Evolutionary conservation across 805 yeast species (phyloP).

Genomic region (Ascoidea tarda): DNA sequence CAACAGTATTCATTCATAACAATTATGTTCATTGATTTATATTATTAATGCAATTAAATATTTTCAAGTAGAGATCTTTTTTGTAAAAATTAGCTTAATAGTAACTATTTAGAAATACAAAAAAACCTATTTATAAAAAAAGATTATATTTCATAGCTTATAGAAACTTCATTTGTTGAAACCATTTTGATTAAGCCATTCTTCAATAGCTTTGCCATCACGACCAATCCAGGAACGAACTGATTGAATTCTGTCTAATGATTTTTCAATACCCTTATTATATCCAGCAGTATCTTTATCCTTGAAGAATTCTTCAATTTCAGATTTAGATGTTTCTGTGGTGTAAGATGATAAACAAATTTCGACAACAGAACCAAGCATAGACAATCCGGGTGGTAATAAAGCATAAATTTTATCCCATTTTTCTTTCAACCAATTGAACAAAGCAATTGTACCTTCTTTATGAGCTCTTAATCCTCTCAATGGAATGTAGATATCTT

Average conservation of each 20-base stretch:
- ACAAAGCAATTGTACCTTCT: slow-evolving; percentile 54
- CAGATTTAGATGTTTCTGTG: slow-evolving; percentile 33
- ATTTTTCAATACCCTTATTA: slow-evolving; percentile 49
- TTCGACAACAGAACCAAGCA: slow-evolving; percentile 65
- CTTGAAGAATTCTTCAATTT: slow-evolving; percentile 36
- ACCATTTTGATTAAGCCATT: slow-evolving; percentile 32
- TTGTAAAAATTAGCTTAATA: no score
- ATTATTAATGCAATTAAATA: no score
- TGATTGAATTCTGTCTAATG: slow-evolving; percentile 44
- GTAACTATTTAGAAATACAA: no score
- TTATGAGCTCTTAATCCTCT: slow-evolving; percentile 50
- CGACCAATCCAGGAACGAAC: slow-evolving; percentile 46
- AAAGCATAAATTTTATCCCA: slow-evolving; percentile 56
- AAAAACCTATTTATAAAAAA: no score
- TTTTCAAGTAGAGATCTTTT: no score
- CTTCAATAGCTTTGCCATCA: slow-evolving; percentile 31
- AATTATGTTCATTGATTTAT: no score
- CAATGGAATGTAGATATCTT: slow-evolving; percentile 71
- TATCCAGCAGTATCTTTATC: slow-evolving; percentile 45
- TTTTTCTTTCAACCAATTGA: slow-evolving; percentile 59
- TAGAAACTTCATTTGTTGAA: slow-evolving; percentile 11
- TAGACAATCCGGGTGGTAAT: slow-evolving; percentile 70
- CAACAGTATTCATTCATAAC: no score
- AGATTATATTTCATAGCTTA: no score
- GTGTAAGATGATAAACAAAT: slow-evolving; percentile 50